Base-by-base conservation (phyloP, 139 green algal genomes). In the Chloropicon primus region DNA sequence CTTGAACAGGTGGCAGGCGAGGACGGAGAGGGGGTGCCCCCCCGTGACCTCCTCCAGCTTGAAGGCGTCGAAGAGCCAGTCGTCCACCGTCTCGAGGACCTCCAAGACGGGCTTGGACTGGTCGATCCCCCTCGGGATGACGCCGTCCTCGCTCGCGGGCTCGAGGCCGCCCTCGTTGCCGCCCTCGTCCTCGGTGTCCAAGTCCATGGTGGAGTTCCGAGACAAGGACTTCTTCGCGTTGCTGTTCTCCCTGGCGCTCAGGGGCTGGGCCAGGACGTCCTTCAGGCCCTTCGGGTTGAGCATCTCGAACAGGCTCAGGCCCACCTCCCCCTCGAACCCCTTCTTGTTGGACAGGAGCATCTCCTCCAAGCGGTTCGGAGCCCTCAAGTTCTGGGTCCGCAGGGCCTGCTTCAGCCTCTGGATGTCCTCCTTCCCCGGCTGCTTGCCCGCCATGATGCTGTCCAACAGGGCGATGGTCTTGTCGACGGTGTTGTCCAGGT, bases 1-100 rank as follows among this genome's bases (percentile, higher is more conserved):
- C n/a, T 85, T 72, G 54, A 91, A 85, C 2, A 88, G 74, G 77
- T 78, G 89, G 81, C 83, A 91, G 54, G 26, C 76, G 24, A 87
- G 74, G 5, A 82, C 76, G 2, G 74, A 83, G 53, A 89, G 77
- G 17, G 86, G 80, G 75, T 87, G 80, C 2, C 80, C 80, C 22
- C 85, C 2, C 1, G 80, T 84, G 3, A 77, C 76, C 1, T 83
- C 80, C 0, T 71, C 21, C 72, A 87, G 78, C 74, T 82, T 81
- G 62, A 85, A 87, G 21, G 77, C 85, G 28, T 85, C 80, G 54
- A 82, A 87, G 78, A 85, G 76, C 85, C 85, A 89, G 27, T 82
- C 28, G 54, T 72, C 78, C 23, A 75, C 25, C 0, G 28, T 75
- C 2, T 72, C 71, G 25, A 90, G 79, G n/a, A 85, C 29, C 3